These are phyloP conservation scores for Aureoboletus auriporus DNA, from an alignment of 768 basidiomycete species.

Conservation along the genomic window DNA sequence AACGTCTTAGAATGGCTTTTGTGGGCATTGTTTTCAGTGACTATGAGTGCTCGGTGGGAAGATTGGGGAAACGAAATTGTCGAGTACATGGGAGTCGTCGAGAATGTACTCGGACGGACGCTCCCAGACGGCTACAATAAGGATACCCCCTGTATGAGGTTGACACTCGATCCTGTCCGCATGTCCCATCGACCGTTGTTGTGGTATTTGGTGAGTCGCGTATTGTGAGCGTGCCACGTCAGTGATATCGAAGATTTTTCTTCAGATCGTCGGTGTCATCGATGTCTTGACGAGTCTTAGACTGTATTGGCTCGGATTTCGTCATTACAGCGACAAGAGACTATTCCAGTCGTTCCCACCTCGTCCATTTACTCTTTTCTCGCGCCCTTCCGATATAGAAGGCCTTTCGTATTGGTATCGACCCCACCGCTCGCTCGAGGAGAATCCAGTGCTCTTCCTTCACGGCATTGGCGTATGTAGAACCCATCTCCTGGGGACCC, in stretches of 20 bases:
- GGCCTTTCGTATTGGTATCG: conserved; percentile 46
- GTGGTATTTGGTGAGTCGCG: conserved; percentile 54
- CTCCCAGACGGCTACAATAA: conserved; percentile 39
- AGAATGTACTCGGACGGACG: conserved; percentile 36
- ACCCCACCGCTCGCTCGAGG: conserved; percentile 44
- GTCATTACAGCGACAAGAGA: conserved; percentile 41
- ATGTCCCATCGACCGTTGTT: conserved; percentile 55
- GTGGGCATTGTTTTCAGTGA: conserved; percentile 56
- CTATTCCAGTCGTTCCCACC: conserved; percentile 49
- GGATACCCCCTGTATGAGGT: conserved; percentile 42
- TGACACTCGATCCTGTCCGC: conserved; percentile 54
- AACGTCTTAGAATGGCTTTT: conserved; percentile 61
- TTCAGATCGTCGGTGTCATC: conserved; percentile 49
- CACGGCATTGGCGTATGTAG: conserved; percentile 63
- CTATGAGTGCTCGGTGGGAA: conserved; percentile 24
- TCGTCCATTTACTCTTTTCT: conserved; percentile 44
- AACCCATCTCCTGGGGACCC: too few relatives aligned
- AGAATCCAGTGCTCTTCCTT: conserved; percentile 56
- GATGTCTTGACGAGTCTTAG: conserved; percentile 42
- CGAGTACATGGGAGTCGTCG: conserved; percentile 41
- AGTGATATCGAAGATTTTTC: not conserved
- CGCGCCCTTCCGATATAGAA: conserved; percentile 32
- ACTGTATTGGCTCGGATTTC: conserved; percentile 45
- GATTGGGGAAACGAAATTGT: conserved; percentile 52
- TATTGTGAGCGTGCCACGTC: not conserved